Conservation (phyloP, 2,329 filamentous ascomycete genomes). For the Epichloe coenophiala region DNA sequence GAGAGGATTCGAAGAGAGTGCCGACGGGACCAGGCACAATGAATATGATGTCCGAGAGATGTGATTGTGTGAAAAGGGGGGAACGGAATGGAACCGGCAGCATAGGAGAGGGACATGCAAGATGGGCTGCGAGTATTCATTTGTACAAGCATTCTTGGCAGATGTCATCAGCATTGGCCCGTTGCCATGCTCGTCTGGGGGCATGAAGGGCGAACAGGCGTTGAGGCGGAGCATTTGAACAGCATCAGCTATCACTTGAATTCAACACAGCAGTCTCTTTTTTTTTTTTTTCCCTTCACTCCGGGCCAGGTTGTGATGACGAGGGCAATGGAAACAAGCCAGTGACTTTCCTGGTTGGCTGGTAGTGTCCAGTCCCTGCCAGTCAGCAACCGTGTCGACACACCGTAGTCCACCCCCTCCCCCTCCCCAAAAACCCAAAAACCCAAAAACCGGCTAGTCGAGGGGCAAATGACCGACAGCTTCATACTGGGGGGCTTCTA, state of each 20-base stretch:
- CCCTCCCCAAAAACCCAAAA: no score
- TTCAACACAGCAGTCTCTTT: not conserved
- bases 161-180: conserved; percentile 1
- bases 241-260: not conserved
- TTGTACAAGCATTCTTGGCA: not conserved
- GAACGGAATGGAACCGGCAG: not conserved
- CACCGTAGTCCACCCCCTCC: no score
- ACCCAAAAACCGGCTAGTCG: no score
- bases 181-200: not conserved
- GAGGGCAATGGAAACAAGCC: no score
- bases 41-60: not conserved
- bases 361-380: no score
- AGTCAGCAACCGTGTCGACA: no score
- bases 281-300: no score
- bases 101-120: not conserved
- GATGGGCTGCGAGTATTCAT: not conserved
- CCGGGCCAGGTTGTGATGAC: no score
- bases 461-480: no score
- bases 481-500: no score
- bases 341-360: no score
- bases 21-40: not conserved
- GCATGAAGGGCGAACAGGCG: conserved; percentile 2
- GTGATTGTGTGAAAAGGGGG: not conserved
- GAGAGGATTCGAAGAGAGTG: not conserved
- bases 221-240: conserved; percentile 6